Evolutionary conservation across 164 flowering plant genomes (phyloP).

Genomic region (Liriodendron chinense): DNA sequence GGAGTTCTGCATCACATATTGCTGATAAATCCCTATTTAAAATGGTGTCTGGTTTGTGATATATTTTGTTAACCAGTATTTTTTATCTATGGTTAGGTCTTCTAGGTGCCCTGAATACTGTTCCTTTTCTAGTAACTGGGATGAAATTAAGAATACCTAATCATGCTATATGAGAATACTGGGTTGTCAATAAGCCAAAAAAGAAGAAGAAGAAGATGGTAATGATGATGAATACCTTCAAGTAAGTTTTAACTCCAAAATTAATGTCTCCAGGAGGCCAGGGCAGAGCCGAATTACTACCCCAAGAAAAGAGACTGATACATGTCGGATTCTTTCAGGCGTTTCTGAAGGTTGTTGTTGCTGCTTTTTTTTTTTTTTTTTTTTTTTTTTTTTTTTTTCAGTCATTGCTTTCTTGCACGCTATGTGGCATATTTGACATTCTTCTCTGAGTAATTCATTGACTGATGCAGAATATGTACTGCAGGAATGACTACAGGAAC

Average conservation of each 20-base stretch:
- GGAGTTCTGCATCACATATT: no score
- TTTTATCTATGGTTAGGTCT: no score
- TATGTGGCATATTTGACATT: not conserved
- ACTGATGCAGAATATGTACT: constrained; percentile 15
- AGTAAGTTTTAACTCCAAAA: not conserved
- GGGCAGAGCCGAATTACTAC: constrained; percentile 99
- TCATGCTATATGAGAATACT: no score
- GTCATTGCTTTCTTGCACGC: not conserved
- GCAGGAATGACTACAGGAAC: constrained; percentile 94
- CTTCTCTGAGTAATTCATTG: not conserved
- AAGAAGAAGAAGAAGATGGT: no score
- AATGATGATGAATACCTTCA: no score
- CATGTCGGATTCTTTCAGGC: constrained; percentile 81
- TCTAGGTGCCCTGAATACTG: no score
- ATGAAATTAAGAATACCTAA: no score
- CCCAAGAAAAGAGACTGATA: constrained; percentile 98
- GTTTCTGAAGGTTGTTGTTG: constrained; percentile 67
- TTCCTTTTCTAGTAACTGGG: no score
- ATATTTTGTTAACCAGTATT: no score
- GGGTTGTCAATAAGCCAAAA: no score
- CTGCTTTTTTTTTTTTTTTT: not conserved
- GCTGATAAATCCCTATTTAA: no score
- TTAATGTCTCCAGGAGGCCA: constrained; percentile 69
- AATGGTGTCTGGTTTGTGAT: no score
- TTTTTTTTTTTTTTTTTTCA: not conserved